Conservation (phyloP, 805 yeast species). For the Diddensiella caesifluorescens region DNA sequence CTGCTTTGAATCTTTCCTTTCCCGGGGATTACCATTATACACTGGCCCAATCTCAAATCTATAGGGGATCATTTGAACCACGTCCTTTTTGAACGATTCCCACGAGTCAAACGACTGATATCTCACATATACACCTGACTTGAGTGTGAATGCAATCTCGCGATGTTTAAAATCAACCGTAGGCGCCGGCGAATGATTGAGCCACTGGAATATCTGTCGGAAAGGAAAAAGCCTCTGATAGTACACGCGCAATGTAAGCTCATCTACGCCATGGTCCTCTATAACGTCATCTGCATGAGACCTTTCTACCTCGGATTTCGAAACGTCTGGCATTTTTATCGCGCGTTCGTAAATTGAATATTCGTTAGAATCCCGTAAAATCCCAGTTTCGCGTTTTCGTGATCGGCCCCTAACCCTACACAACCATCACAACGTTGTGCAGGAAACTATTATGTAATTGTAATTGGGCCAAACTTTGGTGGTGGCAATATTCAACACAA, state of each 20-base stretch:
- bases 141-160: conserved; percentile 88
- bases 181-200: conserved; percentile 77
- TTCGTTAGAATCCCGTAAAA: too few relatives aligned
- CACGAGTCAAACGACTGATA: conserved; percentile 66
- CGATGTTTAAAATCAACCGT: conserved; percentile 75
- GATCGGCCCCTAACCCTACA: too few relatives aligned
- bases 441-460: too few relatives aligned
- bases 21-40: conserved; percentile 80
- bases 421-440: too few relatives aligned
- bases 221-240: conserved; percentile 58
- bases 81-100: conserved; percentile 75
- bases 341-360: too few relatives aligned
- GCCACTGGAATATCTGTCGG: conserved; percentile 77
- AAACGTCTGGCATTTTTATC: conserved; percentile 3
- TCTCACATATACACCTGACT: conserved; percentile 84
- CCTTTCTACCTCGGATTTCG: background rate
- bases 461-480: too few relatives aligned
- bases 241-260: conserved; percentile 20
- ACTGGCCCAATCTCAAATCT: conserved; percentile 96
- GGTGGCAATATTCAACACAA: too few relatives aligned
- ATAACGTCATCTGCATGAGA: background rate
- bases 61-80: conserved; percentile 68
- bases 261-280: conserved; percentile 16
- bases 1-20: conserved; percentile 65
- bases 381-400: too few relatives aligned